A percentile compares a stretch with the other conserved stretches of the same genome.
phyloP scores from a whole-genome alignment of 2,329 filamentous ascomycete genomes.

The Alternaria ethzedia region DNA sequence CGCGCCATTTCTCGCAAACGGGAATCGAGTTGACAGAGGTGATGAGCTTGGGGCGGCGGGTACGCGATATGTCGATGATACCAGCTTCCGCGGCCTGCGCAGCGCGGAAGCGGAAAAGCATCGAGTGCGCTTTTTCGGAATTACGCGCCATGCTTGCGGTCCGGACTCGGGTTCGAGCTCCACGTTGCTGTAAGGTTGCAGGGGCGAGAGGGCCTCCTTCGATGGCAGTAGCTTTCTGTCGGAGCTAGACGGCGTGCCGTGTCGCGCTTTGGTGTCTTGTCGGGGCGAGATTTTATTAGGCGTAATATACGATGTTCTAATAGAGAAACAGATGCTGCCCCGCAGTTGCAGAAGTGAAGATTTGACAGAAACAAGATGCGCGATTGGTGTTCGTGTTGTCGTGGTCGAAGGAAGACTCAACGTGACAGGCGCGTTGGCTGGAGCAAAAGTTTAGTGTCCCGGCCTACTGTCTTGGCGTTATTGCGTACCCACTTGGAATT shows the following conservation, averaged over 20 bases:
- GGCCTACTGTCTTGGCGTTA: conserved; percentile 29
- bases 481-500: conserved; percentile 4
- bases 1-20: conserved; percentile 95
- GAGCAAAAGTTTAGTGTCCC: conserved; percentile 44
- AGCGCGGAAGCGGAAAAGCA: conserved; percentile 99
- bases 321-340: conserved; percentile 34
- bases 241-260: conserved; percentile 10
- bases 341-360: conserved; percentile 32
- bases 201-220: background rate
- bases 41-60: conserved; percentile 88
- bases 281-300: conserved; percentile 11
- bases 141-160: conserved; percentile 74
- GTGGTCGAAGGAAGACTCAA: conserved; percentile 12
- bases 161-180: conserved; percentile 4
- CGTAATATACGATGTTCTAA: conserved; percentile 13
- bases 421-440: conserved; percentile 31
- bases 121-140: conserved; percentile 97
- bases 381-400: conserved; percentile 20
- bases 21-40: conserved; percentile 85
- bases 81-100: conserved; percentile 94
- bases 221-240: background rate
- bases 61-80: conserved; percentile 90
- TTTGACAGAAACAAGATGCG: conserved; percentile 13
- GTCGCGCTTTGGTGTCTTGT: conserved; percentile 9
- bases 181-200: background rate